phyloP scores from a whole-genome alignment of 2,329 filamentous ascomycete genomes.

The Polychaeton citri region DNA sequence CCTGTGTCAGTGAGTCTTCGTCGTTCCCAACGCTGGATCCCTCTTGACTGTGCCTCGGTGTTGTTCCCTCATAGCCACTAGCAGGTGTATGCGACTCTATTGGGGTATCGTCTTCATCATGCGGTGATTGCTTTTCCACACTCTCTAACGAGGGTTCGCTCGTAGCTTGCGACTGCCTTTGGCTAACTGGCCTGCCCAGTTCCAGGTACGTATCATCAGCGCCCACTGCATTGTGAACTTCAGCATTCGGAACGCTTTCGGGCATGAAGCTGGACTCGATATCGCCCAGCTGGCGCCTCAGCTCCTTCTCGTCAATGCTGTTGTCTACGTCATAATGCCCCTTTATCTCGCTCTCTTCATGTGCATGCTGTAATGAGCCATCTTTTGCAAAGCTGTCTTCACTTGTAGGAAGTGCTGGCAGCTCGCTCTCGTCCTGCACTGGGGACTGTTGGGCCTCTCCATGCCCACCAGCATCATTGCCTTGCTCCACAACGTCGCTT shows the following conservation, averaged over 20 bases:
- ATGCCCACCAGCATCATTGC: too few relatives aligned
- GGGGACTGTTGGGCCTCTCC: too few relatives aligned
- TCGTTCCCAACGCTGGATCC: constrained; percentile 8
- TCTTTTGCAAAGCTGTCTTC: too few relatives aligned
- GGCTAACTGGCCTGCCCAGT: constrained; percentile 11
- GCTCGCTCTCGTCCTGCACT: too few relatives aligned
- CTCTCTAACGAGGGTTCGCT: constrained; percentile 3
- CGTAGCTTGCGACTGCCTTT: constrained; percentile 4
- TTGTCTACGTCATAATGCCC: constrained; percentile 25
- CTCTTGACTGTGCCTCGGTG: constrained; percentile 15
- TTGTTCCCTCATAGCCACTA: constrained; percentile 30
- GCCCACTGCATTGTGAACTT: constrained; percentile 17
- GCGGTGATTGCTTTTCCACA: constrained; percentile 1
- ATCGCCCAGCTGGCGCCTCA: constrained; percentile 46
- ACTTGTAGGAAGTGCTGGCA: neutral
- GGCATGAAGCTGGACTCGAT: constrained; percentile 52
- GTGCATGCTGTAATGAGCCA: constrained; percentile 3
- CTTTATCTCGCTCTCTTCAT: constrained; percentile 17
- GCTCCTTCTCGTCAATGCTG: constrained; percentile 42
- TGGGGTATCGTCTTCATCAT: constrained; percentile 6
- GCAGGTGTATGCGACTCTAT: constrained; percentile 22
- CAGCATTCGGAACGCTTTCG: constrained; percentile 30
- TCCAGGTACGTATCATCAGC: constrained; percentile 34
- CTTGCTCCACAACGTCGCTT: too few relatives aligned
- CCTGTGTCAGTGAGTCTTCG: constrained; percentile 4